Evolutionary conservation across 176 grass and related monocot species (phyloP), one percentile per base, ranked within the genome.

Genomic region (Zoysia pacifica): DNA sequence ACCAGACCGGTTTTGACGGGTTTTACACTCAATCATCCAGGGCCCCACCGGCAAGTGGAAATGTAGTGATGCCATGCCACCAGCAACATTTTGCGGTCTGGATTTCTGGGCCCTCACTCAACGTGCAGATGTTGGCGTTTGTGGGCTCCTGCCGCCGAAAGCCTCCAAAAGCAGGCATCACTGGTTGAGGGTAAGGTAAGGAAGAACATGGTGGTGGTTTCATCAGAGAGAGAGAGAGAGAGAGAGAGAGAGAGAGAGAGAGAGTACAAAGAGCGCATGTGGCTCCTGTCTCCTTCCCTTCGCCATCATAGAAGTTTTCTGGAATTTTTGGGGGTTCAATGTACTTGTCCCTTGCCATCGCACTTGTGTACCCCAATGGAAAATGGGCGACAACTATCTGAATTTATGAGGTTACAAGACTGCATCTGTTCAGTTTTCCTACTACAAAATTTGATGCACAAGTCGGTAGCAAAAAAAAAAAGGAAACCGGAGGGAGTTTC

Each of bases 111-210:
- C 11, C 62, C 63, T 38, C 19, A 7, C 63, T 38, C 19, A 7
- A 75, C 28, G 48, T 80, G 84, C 55, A 4, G 64, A 60, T 81
- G 64, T 40, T 39, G 48, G 20, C 20, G 7, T 47, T 6, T 48
- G 73, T 58, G 77, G 82, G 81, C 71, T 72, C 77, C 42, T 40
- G 48, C 49, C 58, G 56, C 82, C 77, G 82, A 89, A 89, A 89
- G 87, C 10, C 80, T 66, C 61, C 79, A 82, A 86, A 79, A 58
- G 81, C 49, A 51, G 6, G 55, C 73, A 62, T 48, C 42, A 76
- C 63, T 73, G 56, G 15, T 82, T 67, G 28, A 56, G 42, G 56
- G 49, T 47, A 19, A 53, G 48, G 62, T 20, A 18, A 65, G 38
- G 18, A 72, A 47, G 60, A 79, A 66, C 67, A 55, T 64, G 83